Evolutionary conservation across 495 filamentous ascomycete genomes (phyloP), one percentile per base, ranked within the genome.

Genomic region (Penicillium simplicissimum): DNA sequence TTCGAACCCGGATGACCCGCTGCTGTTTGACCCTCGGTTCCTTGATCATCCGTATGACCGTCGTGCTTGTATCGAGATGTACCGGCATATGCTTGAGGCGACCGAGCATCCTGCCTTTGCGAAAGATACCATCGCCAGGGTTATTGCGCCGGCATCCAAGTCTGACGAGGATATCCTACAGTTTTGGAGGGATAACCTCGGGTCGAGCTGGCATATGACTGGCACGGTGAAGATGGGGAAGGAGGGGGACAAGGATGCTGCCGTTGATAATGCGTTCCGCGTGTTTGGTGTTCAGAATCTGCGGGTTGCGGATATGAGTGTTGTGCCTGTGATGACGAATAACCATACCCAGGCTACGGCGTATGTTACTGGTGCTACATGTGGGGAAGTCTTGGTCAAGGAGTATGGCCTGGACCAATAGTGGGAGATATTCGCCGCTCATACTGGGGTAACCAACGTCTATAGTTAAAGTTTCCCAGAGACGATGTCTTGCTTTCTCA

Each of bases 281-380:
- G 77, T 90, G 0, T 66, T 77, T 7, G 88, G 87, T 0, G 65
- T 88, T 19, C 72, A 85, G 45, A 72, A 74, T 0, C 69, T 91
- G 61, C 79, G 88, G 10, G 78, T 90, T 5, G 85, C 81, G 3
- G 88, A 91, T 75, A 83, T 86, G 74, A 88, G 85, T 63, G 82
- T 87, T 48, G 75, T 88, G 23, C 88, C 87, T 6, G 66, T 89
- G n/a, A 57, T 88, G 58, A 70, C 73, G 8, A 79, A 75, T 47
- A 75, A 73, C 25, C 77, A 79, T 59, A 75, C 71, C 0, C 76
- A 79, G 60, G 71, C 73, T 13, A 73, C 73, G 11, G 75, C 74
- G 8, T 78, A 76, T 59, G 65, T 72, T 21, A 72, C 74, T 10
- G 71, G 71, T 13, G 64, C 65, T 31, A 72, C 71, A 11, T 70